Conservation (phyloP, 2,329 filamentous ascomycete genomes). For the Neonectria neomacrospora region DNA sequence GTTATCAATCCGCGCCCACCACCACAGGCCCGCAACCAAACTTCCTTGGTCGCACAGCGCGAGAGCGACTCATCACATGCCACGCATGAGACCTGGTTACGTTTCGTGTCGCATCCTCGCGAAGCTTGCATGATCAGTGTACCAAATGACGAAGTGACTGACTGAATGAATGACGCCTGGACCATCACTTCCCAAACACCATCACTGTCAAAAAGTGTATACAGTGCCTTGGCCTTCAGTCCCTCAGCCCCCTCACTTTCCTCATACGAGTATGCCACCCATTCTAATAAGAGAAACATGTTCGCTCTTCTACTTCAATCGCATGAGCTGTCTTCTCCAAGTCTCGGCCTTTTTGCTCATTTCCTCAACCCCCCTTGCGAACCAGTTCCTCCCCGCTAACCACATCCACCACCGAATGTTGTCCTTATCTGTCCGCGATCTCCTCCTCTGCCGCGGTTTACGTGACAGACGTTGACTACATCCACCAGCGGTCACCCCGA, state of each 20-base stretch:
- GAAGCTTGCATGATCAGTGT: constrained; percentile 21
- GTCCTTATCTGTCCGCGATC: constrained; percentile 17
- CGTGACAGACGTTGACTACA: constrained; percentile 5
- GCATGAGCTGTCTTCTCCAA: background rate
- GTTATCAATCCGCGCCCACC: constrained; percentile 31
- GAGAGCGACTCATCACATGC: constrained; percentile 40
- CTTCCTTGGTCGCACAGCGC: constrained; percentile 32
- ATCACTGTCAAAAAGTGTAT: constrained; percentile 3
- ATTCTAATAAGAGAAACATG: background rate
- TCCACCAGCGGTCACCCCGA: constrained; percentile 18
- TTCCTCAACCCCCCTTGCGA: background rate
- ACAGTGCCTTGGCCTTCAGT: background rate
- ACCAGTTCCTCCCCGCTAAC: constrained; percentile 8
- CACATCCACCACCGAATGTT: constrained; percentile 15
- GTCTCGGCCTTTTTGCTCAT: constrained; percentile 1
- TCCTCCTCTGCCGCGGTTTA: constrained; percentile 11
- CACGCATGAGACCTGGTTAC: constrained; percentile 33
- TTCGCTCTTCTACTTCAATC: background rate
- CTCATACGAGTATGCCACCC: background rate
- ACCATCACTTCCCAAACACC: constrained; percentile 8
- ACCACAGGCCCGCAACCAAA: constrained; percentile 27
- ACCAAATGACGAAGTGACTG: constrained; percentile 9
- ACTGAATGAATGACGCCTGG: constrained; percentile 1
- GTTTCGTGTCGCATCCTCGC: constrained; percentile 20
- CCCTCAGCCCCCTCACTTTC: background rate